Percentiles rank a stretch among this genome's conserved stretches.
Conservation (phyloP, 2,329 filamentous ascomycete species). For the Leptographium procerum region DNA sequence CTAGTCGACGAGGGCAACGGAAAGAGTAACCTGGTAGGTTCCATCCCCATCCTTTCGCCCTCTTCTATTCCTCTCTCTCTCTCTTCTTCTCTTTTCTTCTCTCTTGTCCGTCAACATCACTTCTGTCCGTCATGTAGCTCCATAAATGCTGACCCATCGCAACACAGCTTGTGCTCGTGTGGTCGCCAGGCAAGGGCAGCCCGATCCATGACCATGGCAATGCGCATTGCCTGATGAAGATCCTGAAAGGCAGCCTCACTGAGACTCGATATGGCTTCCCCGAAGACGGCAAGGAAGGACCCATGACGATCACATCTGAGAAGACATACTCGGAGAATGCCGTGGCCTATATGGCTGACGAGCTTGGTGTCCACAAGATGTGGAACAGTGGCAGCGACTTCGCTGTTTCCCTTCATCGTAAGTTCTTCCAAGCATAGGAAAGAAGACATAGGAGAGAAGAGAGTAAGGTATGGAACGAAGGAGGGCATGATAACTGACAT, state of each 20-base stretch:
- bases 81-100: neutral
- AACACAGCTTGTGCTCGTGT: constrained; percentile 69
- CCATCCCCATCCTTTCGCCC: neutral
- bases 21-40: constrained; percentile 38
- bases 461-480: neutral
- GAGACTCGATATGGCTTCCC: constrained; percentile 78
- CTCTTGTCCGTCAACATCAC: neutral
- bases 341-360: constrained; percentile 85
- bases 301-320: constrained; percentile 54
- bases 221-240: constrained; percentile 87
- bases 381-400: constrained; percentile 64
- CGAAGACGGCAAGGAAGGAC: constrained; percentile 33
- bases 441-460: neutral
- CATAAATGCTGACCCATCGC: neutral
- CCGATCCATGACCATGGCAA: constrained; percentile 84
- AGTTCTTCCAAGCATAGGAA: constrained; percentile 15
- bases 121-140: neutral
- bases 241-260: constrained; percentile 64
- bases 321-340: constrained; percentile 58
- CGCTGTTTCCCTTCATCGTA: constrained; percentile 73
- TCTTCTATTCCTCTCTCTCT: neutral
- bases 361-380: constrained; percentile 76
- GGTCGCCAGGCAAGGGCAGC: constrained; percentile 73
- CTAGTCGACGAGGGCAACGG: constrained; percentile 81
- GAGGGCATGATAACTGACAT: neutral